Evolutionary conservation across 2,329 filamentous ascomycete genomes (phyloP).

Genomic region (Venturiaceae sp.): DNA sequence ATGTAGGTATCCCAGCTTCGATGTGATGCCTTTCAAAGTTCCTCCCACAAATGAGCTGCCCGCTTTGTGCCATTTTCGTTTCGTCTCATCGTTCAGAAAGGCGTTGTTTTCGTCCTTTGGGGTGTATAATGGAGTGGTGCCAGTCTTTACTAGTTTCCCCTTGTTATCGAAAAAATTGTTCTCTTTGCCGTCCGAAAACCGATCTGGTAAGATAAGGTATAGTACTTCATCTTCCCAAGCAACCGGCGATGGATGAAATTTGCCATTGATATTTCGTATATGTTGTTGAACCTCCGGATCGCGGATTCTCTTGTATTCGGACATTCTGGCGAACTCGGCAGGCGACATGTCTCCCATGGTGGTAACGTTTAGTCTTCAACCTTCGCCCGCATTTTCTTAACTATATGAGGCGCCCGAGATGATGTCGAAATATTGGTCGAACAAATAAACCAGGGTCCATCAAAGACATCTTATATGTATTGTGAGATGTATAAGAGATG

Average conservation of each 20-base stretch:
- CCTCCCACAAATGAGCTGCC: slow-evolving; percentile 14
- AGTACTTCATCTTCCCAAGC: slow-evolving; percentile 16
- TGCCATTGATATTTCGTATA: neutral
- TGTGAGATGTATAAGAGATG: neutral
- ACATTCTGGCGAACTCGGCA: neutral
- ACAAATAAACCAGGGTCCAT: neutral
- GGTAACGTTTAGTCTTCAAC: neutral
- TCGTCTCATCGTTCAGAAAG: neutral
- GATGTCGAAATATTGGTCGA: neutral
- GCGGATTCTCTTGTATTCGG: neutral
- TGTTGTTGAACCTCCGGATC: neutral
- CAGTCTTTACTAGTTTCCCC: neutral
- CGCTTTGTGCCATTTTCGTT: slow-evolving; percentile 11
- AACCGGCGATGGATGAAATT: slow-evolving; percentile 11
- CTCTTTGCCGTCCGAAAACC: slow-evolving; percentile 14
- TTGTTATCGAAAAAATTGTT: neutral
- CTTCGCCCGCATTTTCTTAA: neutral
- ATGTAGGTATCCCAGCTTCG: slow-evolving; percentile 16
- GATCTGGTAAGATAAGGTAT: slow-evolving; percentile 16
- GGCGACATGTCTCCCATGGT: neutral
- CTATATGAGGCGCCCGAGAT: neutral
- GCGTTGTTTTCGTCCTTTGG: slow-evolving; percentile 10
- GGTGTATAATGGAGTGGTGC: slow-evolving; percentile 1
- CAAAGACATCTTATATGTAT: neutral
- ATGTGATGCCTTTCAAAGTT: slow-evolving; percentile 13